Base-by-base conservation (phyloP, 2,329 filamentous ascomycete species). In the Pseudogymnoascus sp. region DNA sequence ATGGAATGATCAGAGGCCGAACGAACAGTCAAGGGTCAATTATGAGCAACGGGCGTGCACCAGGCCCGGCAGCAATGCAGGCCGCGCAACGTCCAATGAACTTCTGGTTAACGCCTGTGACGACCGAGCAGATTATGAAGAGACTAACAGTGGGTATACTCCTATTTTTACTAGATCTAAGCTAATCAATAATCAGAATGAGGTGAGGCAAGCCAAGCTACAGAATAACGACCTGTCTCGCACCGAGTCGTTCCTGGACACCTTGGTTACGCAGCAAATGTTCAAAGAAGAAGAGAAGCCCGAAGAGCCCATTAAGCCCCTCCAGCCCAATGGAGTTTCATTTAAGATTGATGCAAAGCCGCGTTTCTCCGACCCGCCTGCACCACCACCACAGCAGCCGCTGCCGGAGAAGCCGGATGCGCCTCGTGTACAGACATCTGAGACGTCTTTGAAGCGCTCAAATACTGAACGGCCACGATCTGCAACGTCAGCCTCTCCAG, bases 51-150 rank as follows among this genome's bases (percentile, higher is more conserved):
- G 84, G 80, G 65, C 85, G 85, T 71, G 76, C 80, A 68, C 76
- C 73, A 35, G 70, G 76, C 33, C 80, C 82, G 62, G 67, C 75
- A 8, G 88, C 83, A 66, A 80, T 80, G 63, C 81, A 84, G 70
- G 81, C 83, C 61, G 88, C 91, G 66, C 89, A 90, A 67, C 82
- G 91, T 59, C 85, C 86, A 63, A 82, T 86, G 75, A 90, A 91
- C 37, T 91, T 91, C 68, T 95, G 91, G 85, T 79, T 95, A 61
- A 90, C 90, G 6, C 91, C 92, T 0, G 86, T 97, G 65, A 95
- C 91, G 6, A 94, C 95, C 43, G 94, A 99, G 72, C 90, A 96
- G 68, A 92, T 99, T 61, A 88, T 97, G 38, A 97, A 96, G 72
- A 87, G 86, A 71, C 64, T 70, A n/a, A 70, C 69, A 20, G 66